Evolutionary conservation across 139 green algal genomes (phyloP).

Genomic region (Parachlorella kessleri): DNA sequence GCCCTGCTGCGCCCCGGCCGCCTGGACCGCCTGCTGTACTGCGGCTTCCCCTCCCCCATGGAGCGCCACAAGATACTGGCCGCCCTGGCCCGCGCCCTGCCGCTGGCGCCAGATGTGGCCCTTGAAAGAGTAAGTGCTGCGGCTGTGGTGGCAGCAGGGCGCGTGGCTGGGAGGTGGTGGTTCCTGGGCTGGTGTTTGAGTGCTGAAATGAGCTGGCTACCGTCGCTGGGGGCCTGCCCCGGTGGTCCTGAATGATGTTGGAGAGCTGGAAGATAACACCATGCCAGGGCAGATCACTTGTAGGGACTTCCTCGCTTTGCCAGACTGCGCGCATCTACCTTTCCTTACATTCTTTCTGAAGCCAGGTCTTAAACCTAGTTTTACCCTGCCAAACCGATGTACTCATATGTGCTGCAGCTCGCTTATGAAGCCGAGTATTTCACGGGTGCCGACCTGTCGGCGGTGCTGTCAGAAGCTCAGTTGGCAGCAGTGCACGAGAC

Average conservation of each 20-base stretch:
- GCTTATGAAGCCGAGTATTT: conserved; percentile 25
- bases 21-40: conserved; percentile 74
- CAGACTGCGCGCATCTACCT: too few relatives aligned
- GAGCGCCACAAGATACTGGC: conserved; percentile 53
- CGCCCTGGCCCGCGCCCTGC: conserved; percentile 54
- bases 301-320: too few relatives aligned
- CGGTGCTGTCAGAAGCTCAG: conserved; percentile 82
- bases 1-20: conserved; percentile 91
- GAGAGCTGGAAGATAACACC: too few relatives aligned
- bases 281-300: too few relatives aligned
- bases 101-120: conserved; percentile 50
- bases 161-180: not conserved
- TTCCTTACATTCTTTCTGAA: too few relatives aligned
- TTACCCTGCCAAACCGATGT: not conserved
- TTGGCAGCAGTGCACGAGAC: conserved; percentile 76
- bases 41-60: conserved; percentile 51
- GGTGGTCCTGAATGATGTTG: too few relatives aligned
- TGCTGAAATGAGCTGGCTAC: not conserved
- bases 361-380: too few relatives aligned
- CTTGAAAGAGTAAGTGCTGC: conserved; percentile 41
- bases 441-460: conserved; percentile 74
- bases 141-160: not conserved
- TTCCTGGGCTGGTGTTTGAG: not conserved
- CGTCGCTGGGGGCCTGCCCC: too few relatives aligned
- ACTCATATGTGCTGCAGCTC: not conserved